Evolutionary conservation across 768 basidiomycete species (phyloP), one percentile per base, ranked within the genome.

Genomic region (Pholiota conissans): DNA sequence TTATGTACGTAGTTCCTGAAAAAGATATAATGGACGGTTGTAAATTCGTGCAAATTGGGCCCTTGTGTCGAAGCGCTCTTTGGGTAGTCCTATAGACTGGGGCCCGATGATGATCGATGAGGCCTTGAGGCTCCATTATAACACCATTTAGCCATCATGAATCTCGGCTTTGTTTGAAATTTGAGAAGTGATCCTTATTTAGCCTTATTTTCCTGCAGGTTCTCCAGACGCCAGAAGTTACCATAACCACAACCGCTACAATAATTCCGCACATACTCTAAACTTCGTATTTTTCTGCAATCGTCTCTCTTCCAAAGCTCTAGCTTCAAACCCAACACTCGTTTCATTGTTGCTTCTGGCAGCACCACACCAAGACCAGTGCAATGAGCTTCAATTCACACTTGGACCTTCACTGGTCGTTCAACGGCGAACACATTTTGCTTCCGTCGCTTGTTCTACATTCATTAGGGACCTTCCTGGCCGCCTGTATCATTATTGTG

Each of bases 381-480:
- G 27, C 34, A 4, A 64, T 65, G 63, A 48, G 54, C 7, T 60
- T 52, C 34, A 58, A 61, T 13, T 48, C 63, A 14, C 57, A 58
- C n/a, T n/a, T n/a, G n/a, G n/a, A n/a, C 51, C 65, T 82, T 28
- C 79, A 80, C 61, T 79, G 78, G 77, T 65, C 71, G 5, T 76
- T 78, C 55, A 57, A 67, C 24, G 70, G 70, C 42, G 72, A 75
- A 52, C 73, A 71, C 60, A 70, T 81, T 29, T 71, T 81, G 26
- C 62, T 82, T 37, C 66, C 74, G 5, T 70, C 65, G 35, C 49
- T 81, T 47, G 65, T 64, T 30, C 69, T 90, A 14, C 68, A 76
- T 46, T 84, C 86, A 0, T 65, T 79, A 46, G 71, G 71, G 56
- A 73, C 76, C 3, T 87, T 89, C 61, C 22, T 81, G 27, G 54